Percentiles rank a stretch among this genome's conserved stretches.
phyloP scores from a whole-genome alignment of 352 stramenopile genomes.

The Plasmopara muralis region DNA sequence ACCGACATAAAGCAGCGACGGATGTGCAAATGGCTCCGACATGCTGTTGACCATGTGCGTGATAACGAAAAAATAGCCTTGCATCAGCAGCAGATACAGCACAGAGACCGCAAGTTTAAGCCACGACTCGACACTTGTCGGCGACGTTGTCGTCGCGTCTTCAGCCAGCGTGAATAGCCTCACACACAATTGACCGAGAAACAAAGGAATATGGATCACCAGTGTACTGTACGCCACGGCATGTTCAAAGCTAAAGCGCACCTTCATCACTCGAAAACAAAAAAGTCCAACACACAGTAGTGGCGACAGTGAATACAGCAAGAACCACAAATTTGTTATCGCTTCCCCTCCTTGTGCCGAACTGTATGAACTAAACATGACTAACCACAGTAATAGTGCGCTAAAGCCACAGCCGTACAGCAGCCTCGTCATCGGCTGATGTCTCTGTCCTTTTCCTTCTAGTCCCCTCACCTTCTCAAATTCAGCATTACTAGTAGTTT shows the following conservation, averaged over 20 bases:
- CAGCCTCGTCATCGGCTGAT: constrained; percentile 22
- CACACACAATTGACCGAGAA: constrained; percentile 76
- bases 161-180: constrained; percentile 64
- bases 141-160: constrained; percentile 20
- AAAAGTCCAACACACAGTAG: constrained; percentile 55
- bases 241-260: constrained; percentile 55
- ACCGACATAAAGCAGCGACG: constrained; percentile 75
- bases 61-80: constrained; percentile 81
- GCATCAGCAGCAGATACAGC: constrained; percentile 73
- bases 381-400: constrained; percentile 42
- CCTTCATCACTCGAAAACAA: constrained; percentile 29
- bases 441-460: constrained; percentile 10
- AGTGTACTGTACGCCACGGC: constrained; percentile 66
- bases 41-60: constrained; percentile 76
- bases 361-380: constrained; percentile 70
- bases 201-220: constrained; percentile 73
- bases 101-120: constrained; percentile 73
- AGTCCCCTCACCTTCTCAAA: not conserved
- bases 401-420: constrained; percentile 38
- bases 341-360: constrained; percentile 23
- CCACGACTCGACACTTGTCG: constrained; percentile 37
- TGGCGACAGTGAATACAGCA: constrained; percentile 55
- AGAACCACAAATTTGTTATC: constrained; percentile 43
- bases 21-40: constrained; percentile 73
- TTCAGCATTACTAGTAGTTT: not conserved